Base-by-base conservation (phyloP, 164 flowering plant genomes). In the Chimonanthus praecox region DNA sequence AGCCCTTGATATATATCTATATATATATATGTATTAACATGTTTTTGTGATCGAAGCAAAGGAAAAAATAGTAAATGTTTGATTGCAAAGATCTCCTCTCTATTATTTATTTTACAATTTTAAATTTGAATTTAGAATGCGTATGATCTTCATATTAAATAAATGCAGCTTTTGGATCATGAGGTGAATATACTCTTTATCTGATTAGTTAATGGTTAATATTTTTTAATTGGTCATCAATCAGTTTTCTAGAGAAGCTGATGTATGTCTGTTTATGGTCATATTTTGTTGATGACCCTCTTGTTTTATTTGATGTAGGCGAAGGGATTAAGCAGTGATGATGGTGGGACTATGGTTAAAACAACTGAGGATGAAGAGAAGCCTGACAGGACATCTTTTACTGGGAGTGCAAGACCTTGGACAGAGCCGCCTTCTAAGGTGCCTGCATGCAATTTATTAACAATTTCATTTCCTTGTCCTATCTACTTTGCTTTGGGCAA, bases 351-450 rank as follows among this genome's bases (percentile, higher is more conserved):
- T 47, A 47, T 79, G 60, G 77, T 75, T 20, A 79, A 73, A 72
- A 71, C 80, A 69, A 69, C 54, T 68, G 84, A 85, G 64, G 85
- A 80, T 77, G 69, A 65, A 7, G 88, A 83, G 74, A 78, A 85
- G 79, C 79, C 78, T 43, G 86, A 81, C 7, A 82, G 84, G 78
- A 62, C 83, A 43, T 48, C 84, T 47, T 71, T 74, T 75, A 58
- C 76, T 66, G 75, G 82, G 71, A 72, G 82, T 70, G 82, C 84
- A 68, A 83, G 86, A 64, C 76, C 87, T 72, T 86, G 88, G 92
- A 48, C 81, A 63, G 89, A 88, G 80, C 71, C 81, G 58, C 74
- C 84, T 50, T 78, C 71, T 73, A 90, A 86, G 80, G 58, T 81
- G 75, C 84, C 64, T 64, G 85, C 85, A 77, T 21, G 81, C 47